Conservation (phyloP, 1,284 basidiomycete species). For the Ustilago esculenta region DNA sequence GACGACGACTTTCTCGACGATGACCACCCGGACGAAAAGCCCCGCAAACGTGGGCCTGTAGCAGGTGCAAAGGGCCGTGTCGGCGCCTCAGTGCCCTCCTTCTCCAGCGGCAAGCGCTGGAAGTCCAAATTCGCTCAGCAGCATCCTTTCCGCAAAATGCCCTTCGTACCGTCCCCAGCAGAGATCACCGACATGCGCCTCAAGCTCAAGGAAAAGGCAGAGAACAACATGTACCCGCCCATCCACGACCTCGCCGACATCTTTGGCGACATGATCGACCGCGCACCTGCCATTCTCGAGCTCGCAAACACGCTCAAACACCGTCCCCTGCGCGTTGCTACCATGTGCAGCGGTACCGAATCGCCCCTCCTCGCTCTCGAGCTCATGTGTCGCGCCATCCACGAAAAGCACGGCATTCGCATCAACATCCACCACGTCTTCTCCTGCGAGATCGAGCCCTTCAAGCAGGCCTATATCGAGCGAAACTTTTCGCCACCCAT, state of each 20-base stretch:
- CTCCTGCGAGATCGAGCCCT: slow-evolving; percentile 96
- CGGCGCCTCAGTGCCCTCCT: slow-evolving; percentile 11
- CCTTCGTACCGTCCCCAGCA: slow-evolving; percentile 38
- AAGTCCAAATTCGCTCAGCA: slow-evolving; percentile 38
- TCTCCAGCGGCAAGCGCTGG: slow-evolving; percentile 41
- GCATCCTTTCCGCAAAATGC: slow-evolving; percentile 32
- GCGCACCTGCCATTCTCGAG: slow-evolving; percentile 70
- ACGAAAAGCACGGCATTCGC: slow-evolving; percentile 75
- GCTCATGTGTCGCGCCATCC: slow-evolving; percentile 79
- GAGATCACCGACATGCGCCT: slow-evolving; percentile 12
- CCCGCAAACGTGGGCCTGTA: slow-evolving; percentile 10
- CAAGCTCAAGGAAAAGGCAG: slow-evolving; percentile 37
- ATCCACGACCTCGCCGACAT: slow-evolving; percentile 82
- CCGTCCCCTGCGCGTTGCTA: slow-evolving; percentile 88
- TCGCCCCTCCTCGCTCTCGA: slow-evolving; percentile 89
- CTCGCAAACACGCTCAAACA: slow-evolving; percentile 77
- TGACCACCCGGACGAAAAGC: slow-evolving; percentile 17
- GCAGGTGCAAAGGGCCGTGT: slow-evolving; percentile 1
- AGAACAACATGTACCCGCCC: slow-evolving; percentile 72
- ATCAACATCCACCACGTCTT: slow-evolving; percentile 90
- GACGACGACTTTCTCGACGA: slow-evolving; percentile 32
- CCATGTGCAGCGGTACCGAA: slow-evolving; percentile 97
- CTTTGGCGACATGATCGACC: slow-evolving; percentile 82
- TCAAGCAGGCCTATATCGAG: slow-evolving; percentile 98
- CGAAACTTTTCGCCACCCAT: slow-evolving; percentile 88